Conservation (phyloP, 1,284 basidiomycete species). For the Lentinula novae-zelandiae region DNA sequence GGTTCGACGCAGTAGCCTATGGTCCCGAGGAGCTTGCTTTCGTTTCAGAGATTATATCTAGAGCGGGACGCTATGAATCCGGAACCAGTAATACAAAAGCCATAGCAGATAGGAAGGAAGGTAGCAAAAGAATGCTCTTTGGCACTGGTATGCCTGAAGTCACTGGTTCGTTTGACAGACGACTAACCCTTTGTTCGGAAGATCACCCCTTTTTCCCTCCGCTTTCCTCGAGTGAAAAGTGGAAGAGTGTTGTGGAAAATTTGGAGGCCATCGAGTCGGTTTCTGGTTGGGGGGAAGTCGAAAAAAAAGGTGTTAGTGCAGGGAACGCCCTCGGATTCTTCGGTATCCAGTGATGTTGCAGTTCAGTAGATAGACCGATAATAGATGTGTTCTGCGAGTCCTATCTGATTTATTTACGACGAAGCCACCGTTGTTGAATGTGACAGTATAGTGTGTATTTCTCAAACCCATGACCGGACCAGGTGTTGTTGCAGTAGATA, state of each 20-base stretch:
- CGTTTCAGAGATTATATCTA: slow-evolving; percentile 63
- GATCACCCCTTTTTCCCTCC: slow-evolving; percentile 92
- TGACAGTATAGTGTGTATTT: no score
- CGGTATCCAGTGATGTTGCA: slow-evolving; percentile 16
- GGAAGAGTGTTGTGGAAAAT: slow-evolving; percentile 83
- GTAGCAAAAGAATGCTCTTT: slow-evolving; percentile 67
- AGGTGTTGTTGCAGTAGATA: no score
- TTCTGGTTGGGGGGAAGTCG: slow-evolving; percentile 55
- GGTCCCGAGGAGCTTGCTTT: slow-evolving; percentile 80
- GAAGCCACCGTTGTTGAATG: no score
- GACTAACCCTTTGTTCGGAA: not conserved
- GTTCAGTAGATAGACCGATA: not conserved
- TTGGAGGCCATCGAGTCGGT: slow-evolving; percentile 71
- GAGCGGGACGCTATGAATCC: slow-evolving; percentile 53
- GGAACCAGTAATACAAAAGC: slow-evolving; percentile 27
- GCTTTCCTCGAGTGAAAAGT: slow-evolving; percentile 61
- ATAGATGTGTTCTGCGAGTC: not conserved
- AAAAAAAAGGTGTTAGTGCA: slow-evolving; percentile 65
- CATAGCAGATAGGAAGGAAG: slow-evolving; percentile 32
- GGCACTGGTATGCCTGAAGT: slow-evolving; percentile 46
- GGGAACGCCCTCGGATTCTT: slow-evolving; percentile 72
- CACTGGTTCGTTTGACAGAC: no score
- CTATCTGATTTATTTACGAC: no score
- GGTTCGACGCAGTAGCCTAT: slow-evolving; percentile 81
- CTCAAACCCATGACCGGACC: no score